phyloP scores from a whole-genome alignment of 2,329 filamentous ascomycete genomes.

The Fusarium veterinarium region DNA sequence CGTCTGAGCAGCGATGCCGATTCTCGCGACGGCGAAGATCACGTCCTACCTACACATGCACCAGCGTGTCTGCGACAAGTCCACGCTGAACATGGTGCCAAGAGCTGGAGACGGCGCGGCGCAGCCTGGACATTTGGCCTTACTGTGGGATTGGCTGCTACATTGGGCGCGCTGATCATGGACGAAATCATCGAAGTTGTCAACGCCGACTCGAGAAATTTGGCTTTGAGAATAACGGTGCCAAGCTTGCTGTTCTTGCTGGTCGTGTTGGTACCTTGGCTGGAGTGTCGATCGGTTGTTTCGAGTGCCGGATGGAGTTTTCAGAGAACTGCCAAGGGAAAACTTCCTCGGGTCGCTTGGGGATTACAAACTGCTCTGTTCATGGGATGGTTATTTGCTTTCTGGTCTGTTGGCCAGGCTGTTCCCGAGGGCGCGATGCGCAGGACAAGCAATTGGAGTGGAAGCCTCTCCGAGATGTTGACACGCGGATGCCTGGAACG shows the following conservation, averaged over 20 bases:
- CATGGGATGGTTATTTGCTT: conserved; percentile 74
- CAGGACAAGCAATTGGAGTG: conserved; percentile 39
- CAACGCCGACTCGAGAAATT: conserved; percentile 72
- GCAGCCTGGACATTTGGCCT: conserved; percentile 77
- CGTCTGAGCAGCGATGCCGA: conserved; percentile 70
- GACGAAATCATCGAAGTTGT: conserved; percentile 85
- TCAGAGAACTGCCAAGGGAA: conserved; percentile 65
- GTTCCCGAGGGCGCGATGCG: conserved; percentile 59
- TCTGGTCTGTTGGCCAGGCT: conserved; percentile 79
- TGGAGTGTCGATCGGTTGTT: conserved; percentile 78
- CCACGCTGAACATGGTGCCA: conserved; percentile 68
- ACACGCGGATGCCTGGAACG: conserved; percentile 71
- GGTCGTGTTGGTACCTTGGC: conserved; percentile 79
- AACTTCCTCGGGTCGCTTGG: conserved; percentile 71
- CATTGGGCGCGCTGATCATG: conserved; percentile 83
- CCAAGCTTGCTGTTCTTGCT: conserved; percentile 77
- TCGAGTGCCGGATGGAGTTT: conserved; percentile 71
- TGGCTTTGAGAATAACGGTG: conserved; percentile 77
- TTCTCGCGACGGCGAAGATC: conserved; percentile 66
- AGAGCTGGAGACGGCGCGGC: conserved; percentile 61
- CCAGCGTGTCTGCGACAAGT: conserved; percentile 68
- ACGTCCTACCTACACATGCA: conserved; percentile 71
- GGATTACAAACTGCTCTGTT: conserved; percentile 72
- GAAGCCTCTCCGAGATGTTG: conserved; percentile 52
- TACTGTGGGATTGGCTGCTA: conserved; percentile 80